A percentile compares a stretch with the other conserved stretches of the same genome.
phyloP scores from a whole-genome alignment of 2,329 filamentous ascomycete species.

The Ustilaginoidea virens region DNA sequence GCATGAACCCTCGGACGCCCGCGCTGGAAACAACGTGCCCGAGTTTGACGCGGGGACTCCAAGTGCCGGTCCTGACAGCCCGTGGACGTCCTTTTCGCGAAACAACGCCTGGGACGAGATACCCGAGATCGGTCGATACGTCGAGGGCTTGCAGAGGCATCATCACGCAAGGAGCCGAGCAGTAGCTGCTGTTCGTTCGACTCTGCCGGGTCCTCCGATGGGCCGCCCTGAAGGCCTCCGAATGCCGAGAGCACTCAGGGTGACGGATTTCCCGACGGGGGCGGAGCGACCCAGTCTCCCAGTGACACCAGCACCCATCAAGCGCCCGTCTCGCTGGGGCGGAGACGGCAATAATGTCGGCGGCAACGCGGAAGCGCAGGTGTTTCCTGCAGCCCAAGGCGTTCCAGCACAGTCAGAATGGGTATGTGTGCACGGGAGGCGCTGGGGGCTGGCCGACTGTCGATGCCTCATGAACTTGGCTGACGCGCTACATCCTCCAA shows the following conservation, averaged over 20 bases:
- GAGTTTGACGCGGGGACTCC: no score
- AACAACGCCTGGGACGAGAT: conserved; percentile 90
- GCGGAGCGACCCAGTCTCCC: conserved; percentile 74
- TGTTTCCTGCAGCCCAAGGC: conserved; percentile 61
- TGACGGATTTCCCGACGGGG: conserved; percentile 80
- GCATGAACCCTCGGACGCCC: no score
- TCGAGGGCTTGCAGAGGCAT: conserved; percentile 58
- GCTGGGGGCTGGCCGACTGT: conserved; percentile 35
- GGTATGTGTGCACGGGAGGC: conserved; percentile 60
- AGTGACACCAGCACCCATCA: conserved; percentile 74
- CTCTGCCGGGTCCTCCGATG: background rate
- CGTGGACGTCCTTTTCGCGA: conserved; percentile 60
- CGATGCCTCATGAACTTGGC: conserved; percentile 38
- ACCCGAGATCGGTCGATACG: conserved; percentile 75
- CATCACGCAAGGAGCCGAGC: conserved; percentile 21
- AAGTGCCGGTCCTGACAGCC: no score
- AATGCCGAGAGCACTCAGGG: conserved; percentile 35
- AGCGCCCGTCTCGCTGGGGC: conserved; percentile 50
- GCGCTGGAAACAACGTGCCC: no score
- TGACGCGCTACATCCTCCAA: conserved; percentile 33
- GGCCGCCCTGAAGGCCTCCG: conserved; percentile 1
- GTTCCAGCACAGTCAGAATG: conserved; percentile 82
- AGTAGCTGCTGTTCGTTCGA: background rate
- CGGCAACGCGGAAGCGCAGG: conserved; percentile 34
- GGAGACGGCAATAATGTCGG: conserved; percentile 24